Evolutionary conservation across 2,329 filamentous ascomycete species (phyloP).

Genomic region (Rutstroemia sp.): DNA sequence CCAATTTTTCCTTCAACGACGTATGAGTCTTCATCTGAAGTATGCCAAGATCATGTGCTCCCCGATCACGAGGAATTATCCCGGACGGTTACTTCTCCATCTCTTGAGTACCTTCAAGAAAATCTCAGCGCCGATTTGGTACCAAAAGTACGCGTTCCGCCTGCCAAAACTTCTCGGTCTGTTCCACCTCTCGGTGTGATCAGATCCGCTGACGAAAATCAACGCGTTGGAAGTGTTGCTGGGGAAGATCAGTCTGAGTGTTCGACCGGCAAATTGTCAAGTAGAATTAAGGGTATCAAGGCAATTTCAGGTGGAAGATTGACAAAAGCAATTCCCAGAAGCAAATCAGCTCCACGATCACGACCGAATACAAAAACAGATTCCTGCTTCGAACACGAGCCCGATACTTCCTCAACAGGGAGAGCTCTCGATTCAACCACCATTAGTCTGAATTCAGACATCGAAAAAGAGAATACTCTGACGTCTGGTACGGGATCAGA

Average conservation of each 20-base stretch:
- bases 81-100: background rate
- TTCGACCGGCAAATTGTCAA: background rate
- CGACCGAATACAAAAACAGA: too few relatives aligned
- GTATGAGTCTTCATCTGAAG: background rate
- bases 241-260: background rate
- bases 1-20: background rate
- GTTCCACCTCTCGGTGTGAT: background rate
- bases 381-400: background rate
- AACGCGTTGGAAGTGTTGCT: background rate
- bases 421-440: background rate
- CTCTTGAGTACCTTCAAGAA: background rate
- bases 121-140: background rate
- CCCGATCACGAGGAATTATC: background rate
- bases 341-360: background rate
- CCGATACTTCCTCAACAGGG: background rate
- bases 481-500: background rate
- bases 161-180: background rate
- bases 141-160: background rate
- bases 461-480: background rate
- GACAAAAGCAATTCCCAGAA: background rate
- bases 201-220: background rate
- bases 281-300: background rate
- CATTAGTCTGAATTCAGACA: background rate
- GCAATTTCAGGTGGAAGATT: background rate
- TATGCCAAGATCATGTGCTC: background rate